These are phyloP conservation scores for Xylaria polymorpha DNA, from an alignment of 2,329 filamentous ascomycete species.

Conservation along the genomic window DNA sequence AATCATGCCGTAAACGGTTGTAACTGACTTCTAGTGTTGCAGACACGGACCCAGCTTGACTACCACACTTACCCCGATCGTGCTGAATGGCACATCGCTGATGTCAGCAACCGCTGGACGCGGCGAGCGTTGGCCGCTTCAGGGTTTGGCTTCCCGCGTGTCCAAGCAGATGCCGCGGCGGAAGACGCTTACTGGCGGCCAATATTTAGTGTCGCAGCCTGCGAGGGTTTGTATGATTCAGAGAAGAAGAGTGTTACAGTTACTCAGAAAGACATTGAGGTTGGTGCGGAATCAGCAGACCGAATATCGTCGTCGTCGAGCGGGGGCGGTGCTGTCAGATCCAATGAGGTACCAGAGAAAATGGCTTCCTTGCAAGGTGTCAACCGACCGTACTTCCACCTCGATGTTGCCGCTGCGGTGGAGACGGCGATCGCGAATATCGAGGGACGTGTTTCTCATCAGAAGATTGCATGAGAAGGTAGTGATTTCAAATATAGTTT, in stretches of 20 bases:
- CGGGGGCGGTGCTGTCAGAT: constrained; percentile 38
- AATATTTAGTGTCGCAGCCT: constrained; percentile 45
- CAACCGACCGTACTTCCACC: constrained; percentile 65
- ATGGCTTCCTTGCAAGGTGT: constrained; percentile 57
- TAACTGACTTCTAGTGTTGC: too few species aligned
- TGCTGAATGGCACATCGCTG: constrained; percentile 64
- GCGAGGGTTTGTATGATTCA: constrained; percentile 24
- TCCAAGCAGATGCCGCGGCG: constrained; percentile 30
- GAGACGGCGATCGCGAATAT: constrained; percentile 57
- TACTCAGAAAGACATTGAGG: constrained; percentile 33
- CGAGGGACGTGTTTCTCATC: constrained; percentile 21
- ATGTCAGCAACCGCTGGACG: constrained; percentile 66
- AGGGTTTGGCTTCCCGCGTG: constrained; percentile 60
- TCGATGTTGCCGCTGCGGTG: constrained; percentile 62
- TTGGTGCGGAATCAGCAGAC: constrained; percentile 17
- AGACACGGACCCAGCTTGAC: constrained; percentile 63
- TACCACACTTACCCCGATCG: constrained; percentile 59
- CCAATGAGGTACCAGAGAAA: constrained; percentile 48
- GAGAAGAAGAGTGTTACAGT: constrained; percentile 35
- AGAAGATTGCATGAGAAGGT: constrained; percentile 22
- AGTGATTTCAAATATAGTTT: background rate
- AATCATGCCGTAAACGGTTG: too few species aligned
- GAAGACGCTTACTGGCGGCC: constrained; percentile 38
- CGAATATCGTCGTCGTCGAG: constrained; percentile 37
- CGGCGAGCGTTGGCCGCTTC: constrained; percentile 65